A percentile compares a stretch with the other conserved stretches of the same genome.
phyloP scores from a whole-genome alignment of 23 red algal genomes.

The Agarophyton chilense region DNA sequence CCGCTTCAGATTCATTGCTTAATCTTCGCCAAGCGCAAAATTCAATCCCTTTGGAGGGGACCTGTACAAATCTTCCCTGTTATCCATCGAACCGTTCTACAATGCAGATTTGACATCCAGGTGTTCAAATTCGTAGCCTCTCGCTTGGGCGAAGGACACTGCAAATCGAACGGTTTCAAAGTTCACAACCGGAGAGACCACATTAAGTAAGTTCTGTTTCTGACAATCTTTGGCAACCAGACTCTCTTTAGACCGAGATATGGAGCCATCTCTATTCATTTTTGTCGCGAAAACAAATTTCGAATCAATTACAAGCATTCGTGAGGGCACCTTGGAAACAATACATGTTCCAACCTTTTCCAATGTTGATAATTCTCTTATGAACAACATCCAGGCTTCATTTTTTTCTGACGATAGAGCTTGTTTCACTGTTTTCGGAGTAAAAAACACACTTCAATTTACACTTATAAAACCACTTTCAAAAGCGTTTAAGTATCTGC shows the following conservation, averaged over 20 bases:
- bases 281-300: background rate
- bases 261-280: slow-evolving; percentile 1
- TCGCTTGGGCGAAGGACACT: background rate
- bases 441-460: too few relatives aligned
- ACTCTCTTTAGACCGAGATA: background rate
- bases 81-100: background rate
- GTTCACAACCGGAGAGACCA: slow-evolving; percentile 10
- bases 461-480: too few relatives aligned
- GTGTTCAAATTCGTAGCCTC: background rate
- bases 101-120: slow-evolving; percentile 28
- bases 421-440: too few relatives aligned
- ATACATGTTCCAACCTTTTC: too few relatives aligned
- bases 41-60: background rate
- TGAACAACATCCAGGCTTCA: too few relatives aligned
- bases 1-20: background rate
- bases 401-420: too few relatives aligned
- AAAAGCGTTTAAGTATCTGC: too few relatives aligned
- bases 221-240: background rate
- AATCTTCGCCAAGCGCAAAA: background rate
- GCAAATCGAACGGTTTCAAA: slow-evolving; percentile 11
- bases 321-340: too few relatives aligned
- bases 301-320: too few relatives aligned
- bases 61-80: background rate
- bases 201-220: background rate
- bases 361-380: too few relatives aligned